Base-by-base conservation (phyloP, 495 filamentous ascomycete genomes). In the Aspergillus nidulans region DNA sequence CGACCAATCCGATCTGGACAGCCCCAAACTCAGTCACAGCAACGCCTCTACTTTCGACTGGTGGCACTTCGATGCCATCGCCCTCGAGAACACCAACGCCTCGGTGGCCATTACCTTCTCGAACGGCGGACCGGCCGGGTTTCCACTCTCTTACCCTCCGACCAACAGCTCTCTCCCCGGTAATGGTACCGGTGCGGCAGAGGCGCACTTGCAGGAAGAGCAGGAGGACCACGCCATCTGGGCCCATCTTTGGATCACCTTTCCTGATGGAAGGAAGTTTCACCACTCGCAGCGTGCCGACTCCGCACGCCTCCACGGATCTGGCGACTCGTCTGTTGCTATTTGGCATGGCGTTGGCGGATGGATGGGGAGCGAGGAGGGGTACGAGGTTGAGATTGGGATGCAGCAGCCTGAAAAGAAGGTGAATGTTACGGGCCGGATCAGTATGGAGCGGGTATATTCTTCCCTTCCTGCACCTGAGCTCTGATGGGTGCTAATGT, bases 31-130 rank as follows among this genome's bases (percentile, higher is more conserved):
- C 2, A 44, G 51, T 25, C 18, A 21, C 0, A 48, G 72, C 40
- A 75, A 72, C 49, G 25, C 32, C 32, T 58, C 66, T 32, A 63
- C 63, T 10, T 75, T 64, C 42, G 69, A 74, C 58, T 74, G 71
- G 69, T 75, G 70, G 72, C 72, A 70, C 58, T 75, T 72, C 23
- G 71, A 75, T 54, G 69, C 56, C 10, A 59, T 75, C 12, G 59
- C 66, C 6, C 26, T 43, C 3, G 39, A 45, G 3, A 53, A 61
- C 51, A 48, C 59, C 1, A 46, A 52, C 13, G 58, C 58, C 18
- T 63, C 59, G 1, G 20, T 74, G 4, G 61, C 60, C 0, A 20
- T 73, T 7, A 66, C 62, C 10, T 70, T 75, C 54, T 68, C 65
- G 45, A 61, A 62, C 6, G 59, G 66, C 6, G 53, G 53, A 61